Conservation (phyloP, 2,329 filamentous ascomycete genomes). For the Alternaria dauci region DNA sequence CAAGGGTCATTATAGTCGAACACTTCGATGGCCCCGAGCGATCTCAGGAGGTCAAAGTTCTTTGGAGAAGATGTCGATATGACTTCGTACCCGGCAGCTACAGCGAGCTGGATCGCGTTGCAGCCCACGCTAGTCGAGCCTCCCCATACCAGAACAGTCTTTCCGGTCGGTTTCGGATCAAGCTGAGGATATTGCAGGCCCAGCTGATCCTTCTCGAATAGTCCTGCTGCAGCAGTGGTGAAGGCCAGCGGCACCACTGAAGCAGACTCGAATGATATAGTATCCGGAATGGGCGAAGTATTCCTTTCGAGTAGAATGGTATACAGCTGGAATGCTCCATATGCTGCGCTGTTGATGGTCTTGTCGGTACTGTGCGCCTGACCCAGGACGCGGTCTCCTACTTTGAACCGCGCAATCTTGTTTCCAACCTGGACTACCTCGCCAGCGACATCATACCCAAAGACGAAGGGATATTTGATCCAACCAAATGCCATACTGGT, state of each 20-base stretch:
- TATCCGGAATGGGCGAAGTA: conserved; percentile 57
- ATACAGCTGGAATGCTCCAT: conserved; percentile 58
- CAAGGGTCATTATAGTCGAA: conserved; percentile 56
- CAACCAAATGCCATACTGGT: conserved; percentile 13
- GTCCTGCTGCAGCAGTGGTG: conserved; percentile 21
- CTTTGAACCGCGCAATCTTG: conserved; percentile 51
- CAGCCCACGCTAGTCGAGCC: conserved; percentile 57
- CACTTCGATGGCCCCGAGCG: conserved; percentile 55
- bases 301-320: conserved; percentile 58
- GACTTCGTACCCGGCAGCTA: conserved; percentile 55
- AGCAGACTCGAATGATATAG: conserved; percentile 55
- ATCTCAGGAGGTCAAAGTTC: conserved; percentile 57
- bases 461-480: conserved; percentile 23
- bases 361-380: conserved; percentile 20
- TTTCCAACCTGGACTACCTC: conserved; percentile 54
- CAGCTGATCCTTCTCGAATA: conserved; percentile 25
- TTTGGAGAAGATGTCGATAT: conserved; percentile 56
- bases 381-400: conserved; percentile 55
- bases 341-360: neutral
- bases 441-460: conserved; percentile 54
- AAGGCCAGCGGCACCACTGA: conserved; percentile 50
- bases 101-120: conserved; percentile 59
- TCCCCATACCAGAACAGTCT: conserved; percentile 54
- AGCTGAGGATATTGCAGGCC: conserved; percentile 41
- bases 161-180: conserved; percentile 52